Evolutionary conservation across 179 eudicot genomes (phyloP).

Genomic region (Beta macrorhiza): DNA sequence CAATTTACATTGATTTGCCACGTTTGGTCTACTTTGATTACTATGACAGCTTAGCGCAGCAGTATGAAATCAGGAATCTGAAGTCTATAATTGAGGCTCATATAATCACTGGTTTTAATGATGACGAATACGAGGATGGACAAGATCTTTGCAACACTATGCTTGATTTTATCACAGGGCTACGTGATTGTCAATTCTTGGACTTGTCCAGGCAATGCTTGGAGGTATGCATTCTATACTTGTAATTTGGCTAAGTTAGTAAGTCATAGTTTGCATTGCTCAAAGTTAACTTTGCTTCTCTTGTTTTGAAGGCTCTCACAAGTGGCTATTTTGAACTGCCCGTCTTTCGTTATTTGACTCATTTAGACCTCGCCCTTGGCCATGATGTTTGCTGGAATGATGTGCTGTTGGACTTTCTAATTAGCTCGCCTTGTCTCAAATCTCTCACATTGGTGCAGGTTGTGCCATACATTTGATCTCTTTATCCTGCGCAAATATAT

Average conservation of each 20-base stretch:
- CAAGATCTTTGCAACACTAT: constrained; percentile 31
- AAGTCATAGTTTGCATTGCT: neutral
- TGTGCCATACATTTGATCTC: neutral
- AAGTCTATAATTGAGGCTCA: constrained; percentile 21
- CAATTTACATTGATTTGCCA: constrained; percentile 19
- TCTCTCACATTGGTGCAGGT: constrained; percentile 30
- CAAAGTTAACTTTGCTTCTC: neutral
- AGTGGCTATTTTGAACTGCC: constrained; percentile 29
- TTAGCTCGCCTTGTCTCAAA: constrained; percentile 22
- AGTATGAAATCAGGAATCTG: constrained; percentile 11
- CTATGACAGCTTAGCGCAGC: constrained; percentile 15
- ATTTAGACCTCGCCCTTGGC: constrained; percentile 26
- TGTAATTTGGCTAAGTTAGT: neutral
- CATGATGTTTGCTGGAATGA: constrained; percentile 29
- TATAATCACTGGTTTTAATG: constrained; percentile 20
- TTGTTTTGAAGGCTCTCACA: constrained; percentile 28
- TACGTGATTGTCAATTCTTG: constrained; percentile 17
- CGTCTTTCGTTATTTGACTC: constrained; percentile 22
- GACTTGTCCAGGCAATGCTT: constrained; percentile 28
- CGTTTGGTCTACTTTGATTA: constrained; percentile 26
- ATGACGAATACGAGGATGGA: constrained; percentile 23
- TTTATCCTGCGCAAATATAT: neutral
- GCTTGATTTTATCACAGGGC: constrained; percentile 27
- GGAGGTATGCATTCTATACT: constrained; percentile 21
- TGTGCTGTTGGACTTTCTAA: constrained; percentile 24